Base-by-base conservation (phyloP, 306 rosid genomes). In the Glycine tomentella region DNA sequence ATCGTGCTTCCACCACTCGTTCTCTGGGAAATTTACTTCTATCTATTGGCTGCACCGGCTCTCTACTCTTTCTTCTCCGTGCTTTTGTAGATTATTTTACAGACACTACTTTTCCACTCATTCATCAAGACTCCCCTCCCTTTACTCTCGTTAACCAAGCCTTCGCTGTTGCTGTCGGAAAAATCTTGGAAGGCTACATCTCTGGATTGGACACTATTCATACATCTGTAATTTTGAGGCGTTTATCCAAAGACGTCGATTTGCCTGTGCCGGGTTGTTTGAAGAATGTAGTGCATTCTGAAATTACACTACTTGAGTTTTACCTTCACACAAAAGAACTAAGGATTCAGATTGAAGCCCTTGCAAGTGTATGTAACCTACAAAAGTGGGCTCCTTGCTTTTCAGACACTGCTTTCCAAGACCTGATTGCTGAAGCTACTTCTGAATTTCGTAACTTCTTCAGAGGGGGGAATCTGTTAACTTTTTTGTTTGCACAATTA, bases 141-240 rank as follows among this genome's bases (percentile, higher is more conserved):
- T 84, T 67, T 63, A 87, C 88, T 81, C 94, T 95, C 72, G 97
- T 91, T 48, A 95, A 93, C 80, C 99, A 95, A 81, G 99, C 98
- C 40, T 95, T 93, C 52, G 89, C 93, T 36, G 98, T 93, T 77
- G 93, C 97, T 12, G 90, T 93, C 80, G 91, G 93, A 64, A 93
- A 93, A 81, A 86, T 95, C 80, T 77, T 95, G 76, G 92, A 95
- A 85, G 97, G 96, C 3, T 93, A 89, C 86, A 77, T 88, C 20
- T 81, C 86, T 80, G 90, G 90, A 1, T 55, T 95, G 55, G 94
- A 93, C 77, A 88, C 98, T 2, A 51, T 93, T 78, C 85, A 89
- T 78, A 87, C 93, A 20, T 93, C 99, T 45, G 80, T 85, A 64
- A 33, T 69, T 80, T 80, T 88, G 69, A 90, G 99, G 85, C 90